phyloP scores from a whole-genome alignment of 257 asterid genomes.

The Lycium barbarum region DNA sequence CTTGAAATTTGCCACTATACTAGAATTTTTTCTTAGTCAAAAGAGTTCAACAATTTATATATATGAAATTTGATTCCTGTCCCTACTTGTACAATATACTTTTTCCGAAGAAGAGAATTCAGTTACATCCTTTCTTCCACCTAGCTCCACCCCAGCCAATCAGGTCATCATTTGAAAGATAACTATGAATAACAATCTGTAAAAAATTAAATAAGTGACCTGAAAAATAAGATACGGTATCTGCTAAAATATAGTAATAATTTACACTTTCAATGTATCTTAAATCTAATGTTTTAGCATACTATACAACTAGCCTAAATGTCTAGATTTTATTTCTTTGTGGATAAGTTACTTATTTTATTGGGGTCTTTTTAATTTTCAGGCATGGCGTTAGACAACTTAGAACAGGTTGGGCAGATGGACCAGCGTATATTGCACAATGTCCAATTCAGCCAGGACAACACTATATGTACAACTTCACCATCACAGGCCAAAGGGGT shows the following conservation, averaged over 20 bases:
- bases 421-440: slow-evolving; percentile 93
- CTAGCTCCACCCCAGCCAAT: not conserved
- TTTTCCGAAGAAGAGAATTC: not conserved
- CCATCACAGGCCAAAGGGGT: slow-evolving; percentile 90
- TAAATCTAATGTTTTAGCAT: not conserved
- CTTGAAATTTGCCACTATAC: not conserved
- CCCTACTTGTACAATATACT: not conserved
- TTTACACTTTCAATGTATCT: not conserved
- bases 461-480: slow-evolving; percentile 76
- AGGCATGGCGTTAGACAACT: slow-evolving; percentile 95
- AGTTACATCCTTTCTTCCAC: not conserved
- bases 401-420: slow-evolving; percentile 94
- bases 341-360: not conserved
- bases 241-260: not conserved
- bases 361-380: not conserved
- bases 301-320: not conserved
- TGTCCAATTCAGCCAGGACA: slow-evolving; percentile 91
- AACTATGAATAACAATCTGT: not conserved
- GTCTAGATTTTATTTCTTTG: not conserved
- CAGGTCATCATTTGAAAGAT: not conserved
- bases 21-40: too few species aligned
- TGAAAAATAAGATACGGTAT: not conserved
- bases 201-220: not conserved
- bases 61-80: not conserved
- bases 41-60: not conserved